These are phyloP conservation scores for Anastatica hierochuntica DNA, from an alignment of 345 rosid species.

Conservation along the genomic window DNA sequence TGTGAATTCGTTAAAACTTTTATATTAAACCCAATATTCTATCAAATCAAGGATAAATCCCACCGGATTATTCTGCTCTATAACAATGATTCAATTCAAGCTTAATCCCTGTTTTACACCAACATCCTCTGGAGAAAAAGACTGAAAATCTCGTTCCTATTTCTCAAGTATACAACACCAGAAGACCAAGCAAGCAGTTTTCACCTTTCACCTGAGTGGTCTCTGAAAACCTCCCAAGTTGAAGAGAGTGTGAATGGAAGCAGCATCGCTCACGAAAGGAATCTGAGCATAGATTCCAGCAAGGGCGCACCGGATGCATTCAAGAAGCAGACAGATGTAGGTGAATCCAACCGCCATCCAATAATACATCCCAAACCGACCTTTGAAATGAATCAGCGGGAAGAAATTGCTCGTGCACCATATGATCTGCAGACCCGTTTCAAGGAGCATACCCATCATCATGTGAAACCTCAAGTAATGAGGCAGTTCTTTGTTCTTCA, in stretches of 20 bases:
- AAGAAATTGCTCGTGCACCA: conserved; percentile 63
- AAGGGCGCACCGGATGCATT: conserved; percentile 60
- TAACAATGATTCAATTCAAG: background rate
- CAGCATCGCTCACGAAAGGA: conserved; percentile 61
- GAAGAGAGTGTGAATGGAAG: conserved; percentile 58
- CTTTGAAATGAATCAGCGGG: conserved; percentile 66
- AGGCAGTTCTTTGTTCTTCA: conserved; percentile 61
- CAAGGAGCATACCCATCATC: conserved; percentile 85
- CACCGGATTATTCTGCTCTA: too few relatives aligned
- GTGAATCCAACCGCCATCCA: conserved; percentile 60
- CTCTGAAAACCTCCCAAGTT: conserved; percentile 45
- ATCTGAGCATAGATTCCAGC: conserved; percentile 51
- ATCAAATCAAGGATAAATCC: too few relatives aligned
- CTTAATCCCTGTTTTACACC: conserved; percentile 10
- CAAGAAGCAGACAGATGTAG: conserved; percentile 45
- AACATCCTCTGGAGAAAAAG: background rate
- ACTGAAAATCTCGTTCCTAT: conserved; percentile 4
- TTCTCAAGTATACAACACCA: background rate
- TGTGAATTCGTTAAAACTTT: too few relatives aligned
- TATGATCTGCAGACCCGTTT: conserved; percentile 52
- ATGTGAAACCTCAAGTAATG: conserved; percentile 79
- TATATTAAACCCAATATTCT: too few relatives aligned
- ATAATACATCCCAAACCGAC: conserved; percentile 50
- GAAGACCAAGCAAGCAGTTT: background rate
- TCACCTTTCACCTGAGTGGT: conserved; percentile 28